Evolutionary conservation across 2,329 filamentous ascomycete species (phyloP).

Genomic region (Xylariaceae sp.): DNA sequence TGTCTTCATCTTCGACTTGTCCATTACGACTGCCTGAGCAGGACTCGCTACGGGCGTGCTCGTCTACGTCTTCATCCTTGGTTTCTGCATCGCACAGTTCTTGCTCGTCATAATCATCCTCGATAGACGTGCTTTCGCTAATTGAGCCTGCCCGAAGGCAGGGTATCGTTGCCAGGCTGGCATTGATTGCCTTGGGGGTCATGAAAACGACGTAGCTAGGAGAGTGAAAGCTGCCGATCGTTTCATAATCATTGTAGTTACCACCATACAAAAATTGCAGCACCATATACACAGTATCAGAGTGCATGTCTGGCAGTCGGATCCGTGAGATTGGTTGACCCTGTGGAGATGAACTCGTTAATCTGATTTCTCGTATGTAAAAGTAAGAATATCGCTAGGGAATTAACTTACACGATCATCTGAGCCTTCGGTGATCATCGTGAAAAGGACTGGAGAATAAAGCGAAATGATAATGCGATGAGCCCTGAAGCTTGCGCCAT

Average conservation of each 20-base stretch:
- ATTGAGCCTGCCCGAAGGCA: not conserved
- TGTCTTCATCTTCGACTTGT: not conserved
- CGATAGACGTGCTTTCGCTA: not conserved
- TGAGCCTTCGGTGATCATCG: not conserved
- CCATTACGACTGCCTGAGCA: not conserved
- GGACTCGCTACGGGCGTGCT: not conserved
- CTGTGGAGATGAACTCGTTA: conserved; percentile 3
- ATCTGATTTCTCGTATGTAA: not conserved
- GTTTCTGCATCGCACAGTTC: not conserved
- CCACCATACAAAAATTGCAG: conserved; percentile 13
- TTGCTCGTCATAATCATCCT: not conserved
- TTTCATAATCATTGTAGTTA: conserved; percentile 13
- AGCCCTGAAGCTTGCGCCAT: not conserved
- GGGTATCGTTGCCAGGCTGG: conserved; percentile 7
- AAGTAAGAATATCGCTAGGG: not conserved
- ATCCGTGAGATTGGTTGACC: conserved; percentile 2
- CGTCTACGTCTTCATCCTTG: not conserved
- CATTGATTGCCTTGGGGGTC: conserved; percentile 1
- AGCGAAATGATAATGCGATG: conserved; percentile 4
- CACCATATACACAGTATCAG: conserved; percentile 24
- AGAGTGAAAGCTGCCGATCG: not conserved
- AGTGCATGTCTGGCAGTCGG: conserved; percentile 17
- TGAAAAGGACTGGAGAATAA: not conserved
- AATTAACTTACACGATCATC: not conserved
- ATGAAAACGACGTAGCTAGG: conserved; percentile 12